Base-by-base conservation (phyloP, 306 rosid species). In the Sophora flavescens region DNA sequence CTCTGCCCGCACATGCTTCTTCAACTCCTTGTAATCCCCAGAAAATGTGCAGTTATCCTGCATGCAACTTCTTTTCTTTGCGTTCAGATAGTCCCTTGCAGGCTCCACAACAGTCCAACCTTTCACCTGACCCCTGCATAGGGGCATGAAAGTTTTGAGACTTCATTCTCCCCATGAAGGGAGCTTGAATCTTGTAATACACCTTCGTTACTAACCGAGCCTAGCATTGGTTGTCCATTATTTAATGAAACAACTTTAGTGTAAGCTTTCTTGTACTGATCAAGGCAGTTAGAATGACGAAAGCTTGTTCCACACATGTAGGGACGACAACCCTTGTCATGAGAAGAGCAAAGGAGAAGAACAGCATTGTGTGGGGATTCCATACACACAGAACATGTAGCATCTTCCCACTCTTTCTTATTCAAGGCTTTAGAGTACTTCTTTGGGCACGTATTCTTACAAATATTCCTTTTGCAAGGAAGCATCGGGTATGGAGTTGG, bases 51-150 rank as follows among this genome's bases (percentile, higher is more conserved):
- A 96, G 69, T 81, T 51, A 18, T 91, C 99, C 78, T 96, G 99
- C 93, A 93, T 88, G 83, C 99, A 96, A 85, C 87, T 88, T 80
- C 99, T 86, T 85, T 72, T 83, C 84, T 96, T 96, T 11, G 85
- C 88, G 78, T 96, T 93, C n/a, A 96, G 89, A 80, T 62, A 89
- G 61, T 88, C 96, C 65, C 99, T 84, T 30, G 91, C 99, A 57
- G 93, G 93, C 72, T 96, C 96, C 75, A 96, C 96, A 68, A 96
- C 96, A 14, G 99, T 96, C 98, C 99, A 96, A 68, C 99, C 99
- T 73, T 96, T 96, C 84, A 96, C 99, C 84, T 89, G 86, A 62
- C 91, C 98, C 72, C 97, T 72, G 70, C 94, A 89, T 63, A 87
- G 83, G 78, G 97, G 84, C 96, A 95, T 9, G 91, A 89, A 75